phyloP scores from a whole-genome alignment of 192 early-diverging fungal genomes.

The Diversispora eburnea region DNA sequence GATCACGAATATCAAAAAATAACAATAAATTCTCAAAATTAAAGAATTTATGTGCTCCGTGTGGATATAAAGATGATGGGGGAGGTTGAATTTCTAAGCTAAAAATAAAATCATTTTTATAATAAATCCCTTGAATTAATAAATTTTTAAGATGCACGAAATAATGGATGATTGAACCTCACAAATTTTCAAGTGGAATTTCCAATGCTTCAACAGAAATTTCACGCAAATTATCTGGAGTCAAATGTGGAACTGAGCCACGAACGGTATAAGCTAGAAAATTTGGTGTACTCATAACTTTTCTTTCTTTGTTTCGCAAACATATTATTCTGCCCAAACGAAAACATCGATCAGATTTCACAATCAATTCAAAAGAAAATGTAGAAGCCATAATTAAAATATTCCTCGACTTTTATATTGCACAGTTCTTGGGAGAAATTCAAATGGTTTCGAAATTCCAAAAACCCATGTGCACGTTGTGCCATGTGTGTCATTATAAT shows the following conservation, averaged over 20 bases:
- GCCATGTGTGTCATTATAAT: too few species aligned
- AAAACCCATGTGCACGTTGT: too few species aligned
- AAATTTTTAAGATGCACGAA: not conserved
- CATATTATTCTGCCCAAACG: conserved; percentile 8
- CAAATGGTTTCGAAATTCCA: too few species aligned
- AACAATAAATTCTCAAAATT: conserved; percentile 44
- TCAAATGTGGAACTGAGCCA: conserved; percentile 54
- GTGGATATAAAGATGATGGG: conserved; percentile 36
- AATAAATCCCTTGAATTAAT: not conserved
- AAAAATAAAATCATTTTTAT: not conserved
- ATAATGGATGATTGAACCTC: not conserved
- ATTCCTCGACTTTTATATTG: too few species aligned
- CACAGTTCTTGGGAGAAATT: too few species aligned
- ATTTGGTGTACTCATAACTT: conserved; percentile 47
- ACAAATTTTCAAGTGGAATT: conserved; percentile 49
- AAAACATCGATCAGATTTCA: not conserved
- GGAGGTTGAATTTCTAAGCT: conserved; percentile 29
- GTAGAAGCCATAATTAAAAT: too few species aligned
- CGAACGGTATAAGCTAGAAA: conserved; percentile 49
- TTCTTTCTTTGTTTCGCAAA: not conserved
- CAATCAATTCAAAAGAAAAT: too few species aligned
- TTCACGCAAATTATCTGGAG: conserved; percentile 44
- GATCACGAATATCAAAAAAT: conserved; percentile 49
- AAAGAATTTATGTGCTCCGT: conserved; percentile 47
- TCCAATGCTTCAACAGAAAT: conserved; percentile 42